A percentile compares a stretch with the other conserved stretches of the same genome.
Conservation (phyloP, 306 rosid genomes). For the Ammopiptanthus mongolicus region DNA sequence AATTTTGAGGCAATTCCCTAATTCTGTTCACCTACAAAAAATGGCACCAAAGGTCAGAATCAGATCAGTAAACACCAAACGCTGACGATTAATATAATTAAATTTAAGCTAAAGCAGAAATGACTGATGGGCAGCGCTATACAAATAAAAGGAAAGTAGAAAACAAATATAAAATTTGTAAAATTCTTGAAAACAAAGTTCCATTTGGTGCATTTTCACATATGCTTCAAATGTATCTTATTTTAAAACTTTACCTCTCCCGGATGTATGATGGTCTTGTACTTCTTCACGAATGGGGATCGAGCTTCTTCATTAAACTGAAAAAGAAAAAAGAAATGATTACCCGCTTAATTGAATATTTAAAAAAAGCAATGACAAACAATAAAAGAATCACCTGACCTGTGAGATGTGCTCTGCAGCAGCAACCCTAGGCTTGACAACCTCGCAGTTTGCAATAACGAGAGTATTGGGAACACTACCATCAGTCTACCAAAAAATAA, state of each 20-base stretch:
- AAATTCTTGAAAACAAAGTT: background rate
- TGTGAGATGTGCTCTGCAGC: constrained; percentile 99
- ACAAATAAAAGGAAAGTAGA: background rate
- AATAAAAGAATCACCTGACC: constrained; percentile 35
- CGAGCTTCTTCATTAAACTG: constrained; percentile 99
- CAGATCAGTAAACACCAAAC: background rate
- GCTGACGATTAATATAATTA: background rate
- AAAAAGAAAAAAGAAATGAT: background rate
- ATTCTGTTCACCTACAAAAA: constrained; percentile 93
- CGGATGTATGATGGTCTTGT: constrained; percentile 97
- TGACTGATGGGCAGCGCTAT: background rate
- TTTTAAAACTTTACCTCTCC: no score
- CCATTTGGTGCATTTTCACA: background rate
- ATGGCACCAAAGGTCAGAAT: background rate
- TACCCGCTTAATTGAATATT: constrained; percentile 8
- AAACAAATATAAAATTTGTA: background rate
- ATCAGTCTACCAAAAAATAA: constrained; percentile 69
- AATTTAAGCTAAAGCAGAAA: background rate
- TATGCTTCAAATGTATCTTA: background rate
- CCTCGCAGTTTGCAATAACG: constrained; percentile 97
- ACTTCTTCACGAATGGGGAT: constrained; percentile 98
- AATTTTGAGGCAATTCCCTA: constrained; percentile 91
- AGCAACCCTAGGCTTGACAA: constrained; percentile 96
- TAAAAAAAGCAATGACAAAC: background rate
- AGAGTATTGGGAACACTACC: constrained; percentile 99